Evolutionary conservation across 371 early-diverging fungal genomes (phyloP).

Genomic region (Fennellomyces sp.): DNA sequence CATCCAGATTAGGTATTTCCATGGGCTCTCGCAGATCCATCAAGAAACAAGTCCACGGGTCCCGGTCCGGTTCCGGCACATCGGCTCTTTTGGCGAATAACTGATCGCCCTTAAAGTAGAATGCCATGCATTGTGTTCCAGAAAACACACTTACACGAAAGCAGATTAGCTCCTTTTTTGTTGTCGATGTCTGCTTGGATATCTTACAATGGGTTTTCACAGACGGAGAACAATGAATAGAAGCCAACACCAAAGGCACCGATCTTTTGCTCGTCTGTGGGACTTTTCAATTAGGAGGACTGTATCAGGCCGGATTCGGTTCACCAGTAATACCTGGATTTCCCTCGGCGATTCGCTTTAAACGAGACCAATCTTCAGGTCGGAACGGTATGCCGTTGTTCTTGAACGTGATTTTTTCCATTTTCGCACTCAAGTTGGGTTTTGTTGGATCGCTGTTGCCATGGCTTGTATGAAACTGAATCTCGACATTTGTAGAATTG

Average conservation of each 20-base stretch:
- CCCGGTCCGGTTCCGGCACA: constrained; percentile 51
- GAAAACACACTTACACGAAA: constrained; percentile 56
- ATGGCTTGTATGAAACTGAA: constrained; percentile 55
- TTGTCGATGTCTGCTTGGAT: background rate
- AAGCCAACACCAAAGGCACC: constrained; percentile 93
- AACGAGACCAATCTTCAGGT: constrained; percentile 83
- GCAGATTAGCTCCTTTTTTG: background rate
- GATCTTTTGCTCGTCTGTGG: constrained; percentile 63
- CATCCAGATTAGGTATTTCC: constrained; percentile 69
- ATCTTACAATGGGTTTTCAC: constrained; percentile 85
- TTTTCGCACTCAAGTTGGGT: constrained; percentile 55
- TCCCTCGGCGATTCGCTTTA: constrained; percentile 90
- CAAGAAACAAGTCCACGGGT: constrained; percentile 73
- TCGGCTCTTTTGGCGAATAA: constrained; percentile 78
- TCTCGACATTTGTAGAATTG: constrained; percentile 56
- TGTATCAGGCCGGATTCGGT: background rate
- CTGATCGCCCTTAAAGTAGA: constrained; percentile 90
- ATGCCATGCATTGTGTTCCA: constrained; percentile 83
- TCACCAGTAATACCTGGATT: constrained; percentile 71
- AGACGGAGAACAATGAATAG: constrained; percentile 85
- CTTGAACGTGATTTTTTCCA: constrained; percentile 69
- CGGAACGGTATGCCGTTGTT: constrained; percentile 88
- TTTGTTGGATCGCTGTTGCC: constrained; percentile 25
- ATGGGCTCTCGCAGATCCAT: constrained; percentile 81
- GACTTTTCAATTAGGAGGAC: background rate